Base-by-base conservation (phyloP, 139 green algal species). In the Chlamydomonas incerta region DNA sequence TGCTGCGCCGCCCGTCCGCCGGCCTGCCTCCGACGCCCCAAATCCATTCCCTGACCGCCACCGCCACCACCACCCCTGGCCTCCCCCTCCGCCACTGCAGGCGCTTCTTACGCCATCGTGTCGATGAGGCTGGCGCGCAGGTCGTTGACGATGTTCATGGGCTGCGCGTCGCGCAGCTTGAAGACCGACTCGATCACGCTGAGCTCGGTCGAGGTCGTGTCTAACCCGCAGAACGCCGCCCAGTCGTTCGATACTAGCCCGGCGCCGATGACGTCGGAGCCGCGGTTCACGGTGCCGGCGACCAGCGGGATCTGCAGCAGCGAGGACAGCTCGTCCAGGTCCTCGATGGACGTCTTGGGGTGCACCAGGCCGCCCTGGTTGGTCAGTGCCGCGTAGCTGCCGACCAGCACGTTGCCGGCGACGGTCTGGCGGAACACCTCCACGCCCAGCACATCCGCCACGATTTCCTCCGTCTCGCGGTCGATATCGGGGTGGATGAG, bases 351-450 rank as follows among this genome's bases (percentile, higher is more conserved):
- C 21, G 97, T 99, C 69, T 98, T 95, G 3, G 96, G 97, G 82
- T 98, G 96, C 52, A 99, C 95, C 80, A 99, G 74, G 50, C 97
- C 97, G 2, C 98, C 97, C 90, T 98, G 96, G 87, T 99, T 99
- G 37, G 93, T 96, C 89, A 99, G 98, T 11, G 88, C 85, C 86
- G 92, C 96, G 91, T 99, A 99, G 90, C 93, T 98, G 74, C 98
- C 98, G 1, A 99, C 96, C 23, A 99, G 90, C 50, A 97, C 92
- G 86, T 99, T 99, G 68, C 94, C 94, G 0, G 97, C 98, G 26
- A 99, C 93, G 3, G 94, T 98, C 79, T 99, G 96, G n/a, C 97
- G 92, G 91, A 99, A 99, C 21, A 99, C 98, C 93, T 99, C 98
- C 72, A 99, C 97, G 26, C 98, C 98, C 81, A 99, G 91, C 85